Base-by-base conservation (phyloP, 495 filamentous ascomycete genomes). In the Massariosphaeria phaeospora region DNA sequence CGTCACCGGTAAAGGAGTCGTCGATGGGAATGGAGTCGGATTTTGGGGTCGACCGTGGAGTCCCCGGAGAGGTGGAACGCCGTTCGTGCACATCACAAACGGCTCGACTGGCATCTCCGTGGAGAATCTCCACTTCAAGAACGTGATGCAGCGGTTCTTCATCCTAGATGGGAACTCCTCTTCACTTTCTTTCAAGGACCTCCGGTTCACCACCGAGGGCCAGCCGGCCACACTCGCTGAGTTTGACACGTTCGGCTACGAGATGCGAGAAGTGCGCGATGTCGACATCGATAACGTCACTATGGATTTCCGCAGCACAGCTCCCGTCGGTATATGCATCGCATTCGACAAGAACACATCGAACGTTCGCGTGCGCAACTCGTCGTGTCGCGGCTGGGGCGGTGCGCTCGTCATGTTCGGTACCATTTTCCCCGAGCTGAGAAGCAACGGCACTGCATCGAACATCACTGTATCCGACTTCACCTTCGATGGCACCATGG, bases 51-150 rank as follows among this genome's bases (percentile, higher is more conserved):
- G 52, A 2, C 9, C 12, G n/a, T 35, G n/a, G 42, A 38, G 31
- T 11, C 18, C 29, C 23, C 31, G 2, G 13, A 21, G 34, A 12
- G 18, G 2, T 15, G 31, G 18, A 3, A 31, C 8, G 17, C 50
- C 50, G 8, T 40, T 55, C 12, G 5, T 55, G n/a, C 42, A 48
- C 18, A 20, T 55, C 24, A 55, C 52, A n/a, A 48, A 55, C 21
- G 13, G 34, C 7, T 55, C 52, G 1, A 39, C 42, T 1, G 21
- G 48, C 24, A 38, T 55, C 21, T 3, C 29, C 13, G 43, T 55
- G 12, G 41, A 47, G 10, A 41, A 48, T 30, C 24, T 55, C 30
- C 25, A 4, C 6, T 8, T 55, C 4, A 47, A 41, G 29, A 55
- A 55, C 18, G 27, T 31, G 20, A 38, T 40, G 3, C 25, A 26